Evolutionary conservation across 192 early-diverging fungal species (phyloP).

Genomic region (Dispira parvispora): DNA sequence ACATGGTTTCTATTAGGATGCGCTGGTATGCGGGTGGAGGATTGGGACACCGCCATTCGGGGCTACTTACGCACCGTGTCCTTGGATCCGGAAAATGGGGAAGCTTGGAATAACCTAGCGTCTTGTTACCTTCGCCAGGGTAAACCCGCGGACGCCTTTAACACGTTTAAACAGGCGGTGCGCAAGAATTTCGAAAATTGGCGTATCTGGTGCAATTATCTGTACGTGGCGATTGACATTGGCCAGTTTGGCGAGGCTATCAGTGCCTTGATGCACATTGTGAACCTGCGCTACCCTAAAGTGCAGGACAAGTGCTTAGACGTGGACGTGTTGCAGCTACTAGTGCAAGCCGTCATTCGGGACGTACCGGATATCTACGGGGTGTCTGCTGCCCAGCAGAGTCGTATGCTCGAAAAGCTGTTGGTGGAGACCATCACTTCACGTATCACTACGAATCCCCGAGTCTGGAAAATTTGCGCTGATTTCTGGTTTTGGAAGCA

Average conservation of each 20-base stretch:
- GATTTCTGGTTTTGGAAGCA: conserved; percentile 60
- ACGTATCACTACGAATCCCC: conserved; percentile 53
- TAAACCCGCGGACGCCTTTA: conserved; percentile 59
- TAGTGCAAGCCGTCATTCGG: conserved; percentile 47
- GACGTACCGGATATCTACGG: neutral
- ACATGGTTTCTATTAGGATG: conserved; percentile 97
- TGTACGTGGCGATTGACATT: conserved; percentile 61
- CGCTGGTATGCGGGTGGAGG: conserved; percentile 61
- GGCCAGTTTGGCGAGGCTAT: conserved; percentile 71
- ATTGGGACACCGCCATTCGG: conserved; percentile 53
- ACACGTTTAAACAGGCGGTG: conserved; percentile 64
- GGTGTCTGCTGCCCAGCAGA: conserved; percentile 22
- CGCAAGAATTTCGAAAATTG: conserved; percentile 64
- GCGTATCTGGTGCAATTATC: conserved; percentile 89
- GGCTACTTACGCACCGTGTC: conserved; percentile 62
- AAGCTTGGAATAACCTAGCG: conserved; percentile 96
- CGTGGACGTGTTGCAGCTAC: conserved; percentile 52
- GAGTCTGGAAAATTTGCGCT: conserved; percentile 58
- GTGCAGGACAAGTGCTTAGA: conserved; percentile 59
- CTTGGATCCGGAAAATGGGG: conserved; percentile 66
- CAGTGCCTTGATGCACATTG: conserved; percentile 60
- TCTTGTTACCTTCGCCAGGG: conserved; percentile 57
- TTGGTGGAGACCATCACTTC: conserved; percentile 52
- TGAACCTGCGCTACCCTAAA: conserved; percentile 59
- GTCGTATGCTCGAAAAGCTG: conserved; percentile 36